Base-by-base conservation (phyloP, 768 basidiomycete species). In the Tricholoma hemisulphureum region DNA sequence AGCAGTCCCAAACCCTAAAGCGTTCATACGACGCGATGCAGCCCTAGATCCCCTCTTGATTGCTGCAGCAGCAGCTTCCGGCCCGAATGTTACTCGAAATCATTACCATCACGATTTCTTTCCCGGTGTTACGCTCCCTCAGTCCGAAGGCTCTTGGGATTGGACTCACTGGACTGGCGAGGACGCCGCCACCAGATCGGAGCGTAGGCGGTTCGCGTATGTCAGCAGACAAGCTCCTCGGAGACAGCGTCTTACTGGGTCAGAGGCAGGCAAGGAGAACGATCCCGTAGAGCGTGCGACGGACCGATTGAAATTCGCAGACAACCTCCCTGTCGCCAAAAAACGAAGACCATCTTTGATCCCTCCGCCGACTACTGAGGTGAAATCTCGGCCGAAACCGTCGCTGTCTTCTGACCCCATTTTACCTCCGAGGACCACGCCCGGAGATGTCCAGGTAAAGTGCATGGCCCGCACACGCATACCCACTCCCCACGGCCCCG, bases 381-480 rank as follows among this genome's bases (percentile, higher is more conserved):
- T 55, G 54, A 73, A 66, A 37, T 46, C 57, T 28, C 70, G 66
- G 53, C 60, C 64, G 48, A 73, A 70, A 56, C 32, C 67, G 35
- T 58, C 63, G 56, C 37, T 66, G 34, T 50, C 48, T 31, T 28
- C 67, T 45, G 67, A 65, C n/a, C 31, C 63, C 39, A 13, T 63
- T 45, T 39, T 68, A 9, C 54, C 67, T 20, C 23, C 58, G 50
- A 55, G 58, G 20, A 45, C 71, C 6, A 51, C 65, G 10, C 65
- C 71, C 48, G 59, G 69, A 16, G 74, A 73, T 55, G 73, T 91
- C n/a, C 77, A 85, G 56, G 91, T 98, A 26, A 88, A 85, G 70
- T 99, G 97, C 72, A 93, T 96, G 86, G 97, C 94, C 11, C 90
- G 97, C 56, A 98, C 97, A 3, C 89, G 97, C 56, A 92, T 98